phyloP scores from a whole-genome alignment of 2,329 filamentous ascomycete species.

The Sporothrix humicola region DNA sequence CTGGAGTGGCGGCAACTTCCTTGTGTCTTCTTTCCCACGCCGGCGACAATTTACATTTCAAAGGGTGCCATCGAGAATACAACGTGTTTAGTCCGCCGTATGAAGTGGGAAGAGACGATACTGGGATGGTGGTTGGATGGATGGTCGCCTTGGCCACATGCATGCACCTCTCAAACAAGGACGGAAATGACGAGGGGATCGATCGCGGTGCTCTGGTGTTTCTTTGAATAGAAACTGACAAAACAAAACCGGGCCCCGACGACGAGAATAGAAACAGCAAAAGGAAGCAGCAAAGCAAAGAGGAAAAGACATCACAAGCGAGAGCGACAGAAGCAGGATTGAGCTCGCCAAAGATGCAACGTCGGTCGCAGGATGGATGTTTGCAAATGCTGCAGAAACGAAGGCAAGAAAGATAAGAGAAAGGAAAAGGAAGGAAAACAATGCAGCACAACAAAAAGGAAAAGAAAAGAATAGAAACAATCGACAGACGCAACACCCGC shows the following conservation, averaged over 20 bases:
- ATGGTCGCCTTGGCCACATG: background rate
- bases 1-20: too few relatives aligned
- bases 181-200: slow-evolving; percentile 23
- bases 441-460: background rate
- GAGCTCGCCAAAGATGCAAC: background rate
- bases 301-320: background rate
- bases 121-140: background rate
- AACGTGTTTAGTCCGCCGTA: background rate
- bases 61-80: background rate
- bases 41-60: background rate
- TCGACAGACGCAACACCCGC: background rate
- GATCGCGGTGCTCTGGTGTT: background rate
- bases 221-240: background rate
- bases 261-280: slow-evolving; percentile 22
- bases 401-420: background rate
- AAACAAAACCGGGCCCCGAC: slow-evolving; percentile 10
- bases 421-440: too few relatives aligned
- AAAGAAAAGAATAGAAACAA: background rate
- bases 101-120: background rate
- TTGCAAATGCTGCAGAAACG: background rate
- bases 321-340: background rate
- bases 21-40: background rate
- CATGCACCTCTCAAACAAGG: slow-evolving; percentile 23
- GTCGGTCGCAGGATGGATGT: background rate
- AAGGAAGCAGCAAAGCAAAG: background rate